Evolutionary conservation across 257 asterid genomes (phyloP).

Genomic region (Haberlea rhodopensis): DNA sequence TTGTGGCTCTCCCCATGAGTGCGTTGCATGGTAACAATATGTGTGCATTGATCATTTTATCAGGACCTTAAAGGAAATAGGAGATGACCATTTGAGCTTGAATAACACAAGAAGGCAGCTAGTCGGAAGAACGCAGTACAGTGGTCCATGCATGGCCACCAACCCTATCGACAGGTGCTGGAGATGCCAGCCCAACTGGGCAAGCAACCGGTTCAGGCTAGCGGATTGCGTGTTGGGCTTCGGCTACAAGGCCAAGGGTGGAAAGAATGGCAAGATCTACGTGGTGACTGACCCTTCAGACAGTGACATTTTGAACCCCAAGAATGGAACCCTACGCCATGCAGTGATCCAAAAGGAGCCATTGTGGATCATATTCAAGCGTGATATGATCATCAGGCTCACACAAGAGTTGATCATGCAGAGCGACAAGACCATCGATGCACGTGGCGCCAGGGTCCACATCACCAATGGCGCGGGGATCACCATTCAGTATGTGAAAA

Average conservation of each 20-base stretch:
- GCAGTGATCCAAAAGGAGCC: constrained; percentile 76
- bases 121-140: constrained; percentile 8
- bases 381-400: constrained; percentile 56
- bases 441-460: constrained; percentile 59
- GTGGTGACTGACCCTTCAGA: constrained; percentile 66
- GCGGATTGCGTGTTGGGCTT: constrained; percentile 81
- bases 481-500: constrained; percentile 54
- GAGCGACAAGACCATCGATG: constrained; percentile 84
- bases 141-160: constrained; percentile 53
- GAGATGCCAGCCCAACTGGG: constrained; percentile 80
- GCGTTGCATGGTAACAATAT: background rate
- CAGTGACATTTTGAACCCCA: constrained; percentile 44
- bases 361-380: constrained; percentile 66
- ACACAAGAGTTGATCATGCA: constrained; percentile 55
- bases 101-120: constrained; percentile 57
- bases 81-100: background rate
- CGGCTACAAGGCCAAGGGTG: constrained; percentile 65
- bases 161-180: constrained; percentile 90
- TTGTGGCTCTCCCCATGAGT: background rate
- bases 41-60: background rate
- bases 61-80: constrained; percentile 37
- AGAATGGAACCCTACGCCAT: constrained; percentile 78
- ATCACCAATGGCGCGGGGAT: constrained; percentile 75
- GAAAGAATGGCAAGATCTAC: constrained; percentile 55
- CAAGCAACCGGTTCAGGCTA: constrained; percentile 46